phyloP scores from a whole-genome alignment of 2,329 filamentous ascomycete species.

The Trichoderma simmonsii region DNA sequence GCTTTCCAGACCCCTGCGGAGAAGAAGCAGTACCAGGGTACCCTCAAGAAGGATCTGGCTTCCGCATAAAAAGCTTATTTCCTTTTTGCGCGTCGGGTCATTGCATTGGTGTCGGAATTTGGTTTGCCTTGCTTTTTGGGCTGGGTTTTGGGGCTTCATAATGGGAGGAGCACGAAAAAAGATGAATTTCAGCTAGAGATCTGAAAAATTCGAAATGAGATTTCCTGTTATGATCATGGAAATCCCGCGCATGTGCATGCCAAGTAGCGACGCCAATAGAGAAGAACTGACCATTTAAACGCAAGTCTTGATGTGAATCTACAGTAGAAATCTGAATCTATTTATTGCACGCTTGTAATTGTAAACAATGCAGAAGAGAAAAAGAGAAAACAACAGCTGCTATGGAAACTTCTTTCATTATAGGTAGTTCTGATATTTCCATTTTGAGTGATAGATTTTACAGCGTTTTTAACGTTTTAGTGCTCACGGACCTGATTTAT shows the following conservation, averaged over 20 bases:
- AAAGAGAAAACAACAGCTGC: neutral
- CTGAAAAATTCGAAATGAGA: slow-evolving; percentile 35
- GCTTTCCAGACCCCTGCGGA: slow-evolving; percentile 97
- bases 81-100: slow-evolving; percentile 42
- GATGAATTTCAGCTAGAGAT: slow-evolving; percentile 33
- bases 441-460: neutral
- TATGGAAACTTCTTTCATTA: neutral
- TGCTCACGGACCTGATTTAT: neutral
- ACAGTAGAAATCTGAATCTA: neutral
- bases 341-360: neutral
- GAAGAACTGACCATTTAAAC: neutral
- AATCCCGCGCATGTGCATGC: slow-evolving; percentile 15
- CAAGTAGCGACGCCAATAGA: slow-evolving; percentile 11
- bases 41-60: slow-evolving; percentile 94
- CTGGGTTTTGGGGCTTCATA: slow-evolving; percentile 35
- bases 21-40: slow-evolving; percentile 97
- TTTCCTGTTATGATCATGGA: slow-evolving; percentile 27
- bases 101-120: slow-evolving; percentile 56
- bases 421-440: neutral
- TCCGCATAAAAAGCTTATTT: slow-evolving; percentile 44
- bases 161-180: slow-evolving; percentile 36
- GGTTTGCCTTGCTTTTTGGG: slow-evolving; percentile 37
- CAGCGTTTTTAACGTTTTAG: neutral
- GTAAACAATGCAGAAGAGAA: neutral
- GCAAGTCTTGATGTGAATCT: neutral